Evolutionary conservation across 73 alveolate species (phyloP), one percentile per base, ranked within the genome.

Genomic region (Paramecium primaurelia): DNA sequence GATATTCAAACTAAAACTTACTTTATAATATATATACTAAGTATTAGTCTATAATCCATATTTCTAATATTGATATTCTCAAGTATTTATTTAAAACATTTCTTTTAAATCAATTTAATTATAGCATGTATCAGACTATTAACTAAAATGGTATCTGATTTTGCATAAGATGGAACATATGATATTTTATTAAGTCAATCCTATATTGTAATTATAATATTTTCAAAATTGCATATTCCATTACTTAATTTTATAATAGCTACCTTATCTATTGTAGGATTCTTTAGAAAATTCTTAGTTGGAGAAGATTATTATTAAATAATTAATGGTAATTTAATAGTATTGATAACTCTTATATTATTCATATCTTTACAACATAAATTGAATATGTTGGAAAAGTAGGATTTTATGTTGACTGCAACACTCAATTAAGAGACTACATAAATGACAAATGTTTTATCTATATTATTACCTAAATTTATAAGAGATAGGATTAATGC

Each of bases 401-500:
- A 80, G 11, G 71, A 80, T 26, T 80, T 44, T 12, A 80, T 80
- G 91, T 10, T 80, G 26, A 26, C 91, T 6, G 91, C 58, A 18
- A 80, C 91, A 8, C 54, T 80, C 42, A 80, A 80, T 20, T 25
- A 89, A 32, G 94, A 89, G 36, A 89, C 86, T 16, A 71, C 86
- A 26, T 20, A 89, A 89, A 89, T 89, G 45, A 59, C 71, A 12
- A 77, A 93, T n/a, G 88, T 93, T 2, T 51, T 93, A 32, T 68
- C 93, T 14, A 86, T 92, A n/a, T 36, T 92, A 1, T 85, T 92
- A 58, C 95, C 95, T 8, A 90, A 92, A 45, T 85, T 92, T 26
- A 90, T 92, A 8, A 68, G 92, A 71, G 95, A 80, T 30, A 87
- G 94, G 36, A 90, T 92, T 4, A 87, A 92, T 60, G 88, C 87